Evolutionary conservation across 352 stramenopile species (phyloP).

Genomic region (Peronospora destructor): DNA sequence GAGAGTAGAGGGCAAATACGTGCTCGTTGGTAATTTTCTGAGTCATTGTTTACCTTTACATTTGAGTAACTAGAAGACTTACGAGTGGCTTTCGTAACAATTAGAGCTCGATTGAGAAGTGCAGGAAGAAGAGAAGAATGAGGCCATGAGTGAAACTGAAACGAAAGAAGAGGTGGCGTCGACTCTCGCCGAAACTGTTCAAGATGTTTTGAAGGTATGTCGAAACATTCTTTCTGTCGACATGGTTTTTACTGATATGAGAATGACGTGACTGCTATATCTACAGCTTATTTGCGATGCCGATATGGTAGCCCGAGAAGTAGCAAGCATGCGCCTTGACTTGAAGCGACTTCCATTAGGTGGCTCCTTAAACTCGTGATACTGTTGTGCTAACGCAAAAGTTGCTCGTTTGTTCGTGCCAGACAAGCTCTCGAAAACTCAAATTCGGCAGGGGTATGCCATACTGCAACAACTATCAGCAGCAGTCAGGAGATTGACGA

Average conservation of each 20-base stretch:
- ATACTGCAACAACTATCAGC: constrained; percentile 46
- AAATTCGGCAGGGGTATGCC: constrained; percentile 55
- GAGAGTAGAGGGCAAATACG: constrained; percentile 50
- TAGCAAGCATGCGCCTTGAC: constrained; percentile 42
- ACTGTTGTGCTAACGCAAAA: too few species aligned
- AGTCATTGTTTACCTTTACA: background rate
- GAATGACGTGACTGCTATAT: background rate
- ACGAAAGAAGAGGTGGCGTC: constrained; percentile 23
- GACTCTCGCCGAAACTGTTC: constrained; percentile 28
- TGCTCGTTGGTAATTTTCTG: constrained; percentile 41
- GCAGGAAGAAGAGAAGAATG: constrained; percentile 8
- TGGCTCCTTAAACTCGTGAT: background rate
- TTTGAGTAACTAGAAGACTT: background rate
- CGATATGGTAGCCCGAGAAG: constrained; percentile 40
- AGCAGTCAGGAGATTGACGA: constrained; percentile 32
- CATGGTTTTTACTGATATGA: too few species aligned
- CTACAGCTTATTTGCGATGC: constrained; percentile 43
- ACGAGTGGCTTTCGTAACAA: background rate
- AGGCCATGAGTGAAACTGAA: constrained; percentile 8
- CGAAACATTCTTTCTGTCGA: background rate
- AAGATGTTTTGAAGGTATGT: constrained; percentile 35
- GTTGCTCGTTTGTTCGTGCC: too few species aligned
- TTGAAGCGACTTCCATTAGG: constrained; percentile 47
- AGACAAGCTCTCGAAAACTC: constrained; percentile 44
- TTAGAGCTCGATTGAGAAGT: constrained; percentile 38